Evolutionary conservation across 768 basidiomycete genomes (phyloP).

Genomic region (Tricholoma terreum): DNA sequence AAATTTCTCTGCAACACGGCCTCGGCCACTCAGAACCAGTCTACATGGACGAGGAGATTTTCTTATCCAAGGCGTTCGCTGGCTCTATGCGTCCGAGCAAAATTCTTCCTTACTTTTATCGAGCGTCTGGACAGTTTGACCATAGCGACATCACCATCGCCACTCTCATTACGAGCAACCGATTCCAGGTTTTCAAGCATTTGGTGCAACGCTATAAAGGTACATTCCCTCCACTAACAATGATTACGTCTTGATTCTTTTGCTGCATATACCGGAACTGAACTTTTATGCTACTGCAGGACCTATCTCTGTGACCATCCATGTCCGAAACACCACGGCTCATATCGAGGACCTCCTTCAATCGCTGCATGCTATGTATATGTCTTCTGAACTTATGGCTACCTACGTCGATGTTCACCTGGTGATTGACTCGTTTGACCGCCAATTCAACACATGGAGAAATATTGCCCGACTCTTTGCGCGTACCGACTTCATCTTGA

Average conservation of each 20-base stretch:
- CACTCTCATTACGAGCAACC: slow-evolving; percentile 77
- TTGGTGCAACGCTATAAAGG: slow-evolving; percentile 80
- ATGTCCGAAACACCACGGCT: slow-evolving; percentile 54
- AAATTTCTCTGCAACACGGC: slow-evolving; percentile 31
- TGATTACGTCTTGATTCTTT: neutral
- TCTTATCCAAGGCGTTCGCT: slow-evolving; percentile 70
- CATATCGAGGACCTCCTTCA: slow-evolving; percentile 51
- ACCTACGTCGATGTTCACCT: slow-evolving; percentile 81
- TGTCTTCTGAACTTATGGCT: slow-evolving; percentile 61
- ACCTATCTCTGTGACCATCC: slow-evolving; percentile 82
- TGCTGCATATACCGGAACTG: neutral
- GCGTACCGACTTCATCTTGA: slow-evolving; percentile 81
- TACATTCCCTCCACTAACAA: slow-evolving; percentile 18
- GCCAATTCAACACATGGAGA: slow-evolving; percentile 89
- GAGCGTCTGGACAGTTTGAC: slow-evolving; percentile 54
- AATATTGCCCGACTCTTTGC: slow-evolving; percentile 84
- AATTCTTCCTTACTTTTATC: slow-evolving; percentile 80
- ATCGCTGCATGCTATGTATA: slow-evolving; percentile 64
- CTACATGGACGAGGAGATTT: slow-evolving; percentile 44
- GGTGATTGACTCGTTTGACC: slow-evolving; percentile 74
- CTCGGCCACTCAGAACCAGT: slow-evolving; percentile 31
- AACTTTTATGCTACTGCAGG: slow-evolving; percentile 38
- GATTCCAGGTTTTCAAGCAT: slow-evolving; percentile 68
- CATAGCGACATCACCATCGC: slow-evolving; percentile 78
- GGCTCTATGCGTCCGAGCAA: slow-evolving; percentile 69